Evolutionary conservation across 495 filamentous ascomycete species (phyloP), one percentile per base, ranked within the genome.

Genomic region (Neurospora tetrasperma): DNA sequence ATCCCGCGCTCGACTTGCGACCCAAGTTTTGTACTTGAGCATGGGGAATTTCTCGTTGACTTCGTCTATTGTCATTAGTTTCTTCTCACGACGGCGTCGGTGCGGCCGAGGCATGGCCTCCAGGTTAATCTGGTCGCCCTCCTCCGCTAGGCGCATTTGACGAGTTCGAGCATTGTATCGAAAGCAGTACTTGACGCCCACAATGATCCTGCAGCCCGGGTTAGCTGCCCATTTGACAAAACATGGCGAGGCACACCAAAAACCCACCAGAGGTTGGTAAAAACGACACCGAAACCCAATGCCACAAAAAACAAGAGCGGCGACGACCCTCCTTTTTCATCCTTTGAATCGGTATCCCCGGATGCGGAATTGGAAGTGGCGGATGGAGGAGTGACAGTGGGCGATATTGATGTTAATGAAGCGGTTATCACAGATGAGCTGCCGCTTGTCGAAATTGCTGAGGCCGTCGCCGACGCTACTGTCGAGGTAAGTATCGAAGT

Each of bases 121-220:
- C 73, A 97, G 83, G 78, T 94, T 93, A 75, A 96, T 97, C 2
- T 92, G 92, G 54, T 98, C 96, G 74, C 90, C 93, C 76, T 94
- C 91, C 76, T 97, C 94, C 74, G 90, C 90, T 74, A 90, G 87
- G 71, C 92, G 90, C 73, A 92, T 82, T 68, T 89, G 89, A 41
- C 96, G 92, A 80, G 96, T 96, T 39, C 96, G 89, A 74, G 96
- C 94, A 80, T 98, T 99, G 80, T 99, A 98, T 70, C 96, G 88
- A 81, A 99, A 99, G 83, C 96, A 99, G 82, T 99, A 99, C 82
- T 99, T 99, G 70, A 99, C 96, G 46, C 96, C 96, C 75, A 99
- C 96, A 78, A 99, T 99, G 80, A 99, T 99, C 96, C 96, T 98
- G 77, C 59, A 14, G 20, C 5, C 4, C n/a, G 68, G 8, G 74